phyloP scores from a whole-genome alignment of 2,329 filamentous ascomycete species.

The Aurifilum marmelostoma region DNA sequence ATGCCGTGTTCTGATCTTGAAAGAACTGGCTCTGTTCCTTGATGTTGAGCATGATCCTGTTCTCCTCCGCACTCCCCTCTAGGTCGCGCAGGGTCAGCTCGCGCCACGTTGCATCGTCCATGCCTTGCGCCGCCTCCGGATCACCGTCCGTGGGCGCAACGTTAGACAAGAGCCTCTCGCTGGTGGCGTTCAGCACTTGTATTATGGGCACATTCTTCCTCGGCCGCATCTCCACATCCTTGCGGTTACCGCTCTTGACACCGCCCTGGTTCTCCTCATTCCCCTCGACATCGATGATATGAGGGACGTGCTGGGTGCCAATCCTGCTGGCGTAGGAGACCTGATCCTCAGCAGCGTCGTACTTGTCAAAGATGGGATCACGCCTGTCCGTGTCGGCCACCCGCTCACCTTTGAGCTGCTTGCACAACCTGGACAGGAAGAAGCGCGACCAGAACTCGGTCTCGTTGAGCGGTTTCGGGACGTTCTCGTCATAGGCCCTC shows the following conservation, averaged over 20 bases:
- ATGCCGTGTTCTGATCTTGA: conserved; percentile 58
- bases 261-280: conserved; percentile 96
- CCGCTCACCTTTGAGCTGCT: conserved; percentile 88
- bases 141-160: conserved; percentile 79
- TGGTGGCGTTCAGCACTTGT: conserved; percentile 84
- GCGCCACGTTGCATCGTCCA: conserved; percentile 74
- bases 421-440: conserved; percentile 87
- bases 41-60: conserved; percentile 82
- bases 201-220: conserved; percentile 83
- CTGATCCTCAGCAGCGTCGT: conserved; percentile 74
- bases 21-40: conserved; percentile 87
- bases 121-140: conserved; percentile 64
- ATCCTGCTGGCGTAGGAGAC: conserved; percentile 55
- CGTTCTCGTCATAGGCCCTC: conserved; percentile 89
- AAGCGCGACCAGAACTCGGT: conserved; percentile 91
- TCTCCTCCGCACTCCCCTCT: conserved; percentile 71
- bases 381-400: conserved; percentile 75
- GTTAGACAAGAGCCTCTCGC: conserved; percentile 89
- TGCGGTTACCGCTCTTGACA: conserved; percentile 77
- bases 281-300: conserved; percentile 88
- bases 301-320: conserved; percentile 71
- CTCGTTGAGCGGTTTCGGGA: conserved; percentile 73
- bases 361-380: conserved; percentile 83
- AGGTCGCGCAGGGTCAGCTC: conserved; percentile 81
- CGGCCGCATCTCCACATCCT: conserved; percentile 88